Conservation (phyloP, 768 basidiomycete genomes). For the Phaffia australis region DNA sequence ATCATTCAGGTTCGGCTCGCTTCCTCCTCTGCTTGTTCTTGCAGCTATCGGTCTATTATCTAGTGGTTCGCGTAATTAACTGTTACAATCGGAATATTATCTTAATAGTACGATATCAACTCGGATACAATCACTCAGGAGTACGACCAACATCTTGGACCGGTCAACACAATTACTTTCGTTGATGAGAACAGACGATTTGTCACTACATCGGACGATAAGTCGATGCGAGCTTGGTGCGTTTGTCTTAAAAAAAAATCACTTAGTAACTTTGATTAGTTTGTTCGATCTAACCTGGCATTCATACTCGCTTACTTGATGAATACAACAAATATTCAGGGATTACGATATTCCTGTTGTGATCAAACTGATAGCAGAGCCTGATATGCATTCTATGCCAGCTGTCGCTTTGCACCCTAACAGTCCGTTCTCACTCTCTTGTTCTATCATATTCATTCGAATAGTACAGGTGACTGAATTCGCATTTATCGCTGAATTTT, state of each 20-base stretch:
- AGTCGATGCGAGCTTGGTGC: constrained; percentile 89
- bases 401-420: constrained; percentile 91
- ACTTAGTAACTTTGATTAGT: too few relatives aligned
- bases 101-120: constrained; percentile 76
- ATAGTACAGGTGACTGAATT: not conserved
- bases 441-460: not conserved
- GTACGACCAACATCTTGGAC: constrained; percentile 96
- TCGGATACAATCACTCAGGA: constrained; percentile 93
- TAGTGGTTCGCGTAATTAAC: not conserved
- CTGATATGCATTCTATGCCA: constrained; percentile 99
- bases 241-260: too few relatives aligned
- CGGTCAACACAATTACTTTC: constrained; percentile 97
- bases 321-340: too few relatives aligned
- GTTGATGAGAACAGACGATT: constrained; percentile 96
- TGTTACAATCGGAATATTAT: not conserved
- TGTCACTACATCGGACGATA: constrained; percentile 96
- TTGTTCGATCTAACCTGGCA: too few relatives aligned
- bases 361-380: constrained; percentile 99
- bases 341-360: constrained; percentile 99
- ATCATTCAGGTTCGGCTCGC: constrained; percentile 73
- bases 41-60: not conserved
- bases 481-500: constrained; percentile 19
- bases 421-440: constrained; percentile 51
- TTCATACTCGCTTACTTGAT: too few relatives aligned
- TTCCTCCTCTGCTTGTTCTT: not conserved